phyloP scores from a whole-genome alignment of 1,139 yeast genomes.

The Nematodospora anomalae region DNA sequence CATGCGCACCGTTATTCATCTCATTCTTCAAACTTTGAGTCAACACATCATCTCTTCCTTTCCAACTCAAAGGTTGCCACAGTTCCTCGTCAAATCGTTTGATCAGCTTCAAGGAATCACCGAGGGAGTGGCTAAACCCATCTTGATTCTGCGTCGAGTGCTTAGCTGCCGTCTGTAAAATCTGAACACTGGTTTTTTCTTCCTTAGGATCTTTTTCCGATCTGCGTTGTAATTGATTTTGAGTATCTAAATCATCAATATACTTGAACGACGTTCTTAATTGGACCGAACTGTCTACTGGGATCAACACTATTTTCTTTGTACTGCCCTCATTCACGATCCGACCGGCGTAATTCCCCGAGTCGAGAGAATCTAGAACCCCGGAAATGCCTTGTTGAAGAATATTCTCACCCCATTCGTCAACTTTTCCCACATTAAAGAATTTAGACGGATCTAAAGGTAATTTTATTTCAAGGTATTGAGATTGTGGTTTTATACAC shows the following conservation, averaged over 20 bases:
- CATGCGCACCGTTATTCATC: constrained; percentile 24
- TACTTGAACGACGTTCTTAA: constrained; percentile 80
- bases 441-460: constrained; percentile 66
- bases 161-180: constrained; percentile 44
- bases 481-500: constrained; percentile 60
- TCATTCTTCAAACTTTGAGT: constrained; percentile 31
- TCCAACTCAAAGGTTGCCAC: constrained; percentile 52
- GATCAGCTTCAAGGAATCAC: constrained; percentile 76
- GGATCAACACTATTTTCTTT: constrained; percentile 58
- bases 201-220: constrained; percentile 22
- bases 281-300: constrained; percentile 71
- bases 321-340: constrained; percentile 22
- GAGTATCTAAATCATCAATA: constrained; percentile 54
- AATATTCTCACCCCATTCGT: constrained; percentile 61
- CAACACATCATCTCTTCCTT: constrained; percentile 35
- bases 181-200: constrained; percentile 43
- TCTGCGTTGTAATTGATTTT: constrained; percentile 27
- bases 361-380: constrained; percentile 42
- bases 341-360: constrained; percentile 41
- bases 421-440: constrained; percentile 63
- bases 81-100: constrained; percentile 77
- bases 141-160: constrained; percentile 64
- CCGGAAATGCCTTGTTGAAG: constrained; percentile 68
- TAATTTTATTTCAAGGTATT: constrained; percentile 62
- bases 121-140: constrained; percentile 70